These are phyloP conservation scores for Claviceps monticola DNA, from an alignment of 2,329 filamentous ascomycete genomes.

Conservation along the genomic window DNA sequence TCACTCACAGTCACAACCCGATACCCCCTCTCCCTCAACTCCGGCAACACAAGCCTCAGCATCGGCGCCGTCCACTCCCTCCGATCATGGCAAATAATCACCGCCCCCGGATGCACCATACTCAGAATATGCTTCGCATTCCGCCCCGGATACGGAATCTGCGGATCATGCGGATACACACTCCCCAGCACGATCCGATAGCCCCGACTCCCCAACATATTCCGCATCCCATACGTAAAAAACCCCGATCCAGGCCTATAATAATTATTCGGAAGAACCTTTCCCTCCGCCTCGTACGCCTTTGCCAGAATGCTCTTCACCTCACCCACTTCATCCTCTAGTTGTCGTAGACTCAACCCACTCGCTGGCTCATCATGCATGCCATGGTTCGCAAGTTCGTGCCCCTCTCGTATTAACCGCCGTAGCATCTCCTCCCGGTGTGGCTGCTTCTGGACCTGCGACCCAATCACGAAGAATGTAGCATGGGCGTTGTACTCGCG, in stretches of 20 bases:
- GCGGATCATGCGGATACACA: slow-evolving; percentile 86
- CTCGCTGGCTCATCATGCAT: slow-evolving; percentile 74
- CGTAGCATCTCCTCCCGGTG: slow-evolving; percentile 38
- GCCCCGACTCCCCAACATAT: slow-evolving; percentile 42
- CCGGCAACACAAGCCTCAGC: slow-evolving; percentile 57
- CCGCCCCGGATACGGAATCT: slow-evolving; percentile 52
- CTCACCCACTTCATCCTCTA: slow-evolving; percentile 47
- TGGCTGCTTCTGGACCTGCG: slow-evolving; percentile 41
- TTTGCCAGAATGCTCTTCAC: slow-evolving; percentile 48
- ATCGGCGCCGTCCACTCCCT: slow-evolving; percentile 73
- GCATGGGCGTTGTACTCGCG: slow-evolving; percentile 52
- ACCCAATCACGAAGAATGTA: slow-evolving; percentile 82
- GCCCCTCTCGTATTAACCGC: slow-evolving; percentile 44
- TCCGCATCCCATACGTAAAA: slow-evolving; percentile 59
- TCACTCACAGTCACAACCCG: slow-evolving; percentile 56
- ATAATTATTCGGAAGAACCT: slow-evolving; percentile 42
- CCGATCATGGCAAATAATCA: slow-evolving; percentile 79
- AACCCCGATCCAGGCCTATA: slow-evolving; percentile 79
- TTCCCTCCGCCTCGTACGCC: slow-evolving; percentile 37
- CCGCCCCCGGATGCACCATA: slow-evolving; percentile 61
- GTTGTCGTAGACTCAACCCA: slow-evolving; percentile 40
- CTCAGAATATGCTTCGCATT: slow-evolving; percentile 72
- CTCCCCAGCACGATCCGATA: slow-evolving; percentile 67
- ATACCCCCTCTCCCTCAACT: slow-evolving; percentile 57
- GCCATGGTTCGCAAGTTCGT: slow-evolving; percentile 76